Evolutionary conservation across 768 basidiomycete species (phyloP).

Genomic region (Pleurotus djamor): DNA sequence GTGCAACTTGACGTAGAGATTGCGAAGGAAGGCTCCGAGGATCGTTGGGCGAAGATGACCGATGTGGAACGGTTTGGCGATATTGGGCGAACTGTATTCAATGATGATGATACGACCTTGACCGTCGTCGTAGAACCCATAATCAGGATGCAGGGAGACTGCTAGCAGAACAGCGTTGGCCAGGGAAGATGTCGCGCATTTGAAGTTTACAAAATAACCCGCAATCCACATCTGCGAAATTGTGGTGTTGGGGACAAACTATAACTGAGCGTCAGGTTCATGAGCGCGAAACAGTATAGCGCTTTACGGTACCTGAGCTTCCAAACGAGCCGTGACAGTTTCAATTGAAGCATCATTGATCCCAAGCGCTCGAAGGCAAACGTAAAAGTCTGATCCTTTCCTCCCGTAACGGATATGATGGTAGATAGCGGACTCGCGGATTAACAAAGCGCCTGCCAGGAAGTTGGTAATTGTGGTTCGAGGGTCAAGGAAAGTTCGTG

Average conservation of each 20-base stretch:
- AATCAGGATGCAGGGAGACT: neutral
- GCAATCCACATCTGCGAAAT: neutral
- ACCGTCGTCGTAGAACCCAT: neutral
- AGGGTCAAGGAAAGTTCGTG: neutral
- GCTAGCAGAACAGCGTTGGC: neutral
- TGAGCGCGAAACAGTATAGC: neutral
- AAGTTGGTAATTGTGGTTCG: neutral
- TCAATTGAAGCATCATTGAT: neutral
- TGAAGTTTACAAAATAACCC: neutral
- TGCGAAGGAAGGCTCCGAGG: constrained; percentile 37
- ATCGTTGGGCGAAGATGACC: constrained; percentile 38
- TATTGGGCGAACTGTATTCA: constrained; percentile 40
- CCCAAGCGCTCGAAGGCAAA: neutral
- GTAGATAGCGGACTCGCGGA: neutral
- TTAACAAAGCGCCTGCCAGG: neutral
- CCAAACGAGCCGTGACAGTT: neutral
- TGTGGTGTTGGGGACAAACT: neutral
- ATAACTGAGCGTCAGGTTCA: neutral
- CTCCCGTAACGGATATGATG: neutral
- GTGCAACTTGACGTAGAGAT: constrained; percentile 33
- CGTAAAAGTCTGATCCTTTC: neutral
- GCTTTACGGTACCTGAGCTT: neutral
- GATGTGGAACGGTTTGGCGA: constrained; percentile 43
- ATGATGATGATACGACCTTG: constrained; percentile 16
- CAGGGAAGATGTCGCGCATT: neutral